These are phyloP conservation scores for Astrephomene gubernaculifera DNA, from an alignment of 139 green algal genomes.

Conservation along the genomic window DNA sequence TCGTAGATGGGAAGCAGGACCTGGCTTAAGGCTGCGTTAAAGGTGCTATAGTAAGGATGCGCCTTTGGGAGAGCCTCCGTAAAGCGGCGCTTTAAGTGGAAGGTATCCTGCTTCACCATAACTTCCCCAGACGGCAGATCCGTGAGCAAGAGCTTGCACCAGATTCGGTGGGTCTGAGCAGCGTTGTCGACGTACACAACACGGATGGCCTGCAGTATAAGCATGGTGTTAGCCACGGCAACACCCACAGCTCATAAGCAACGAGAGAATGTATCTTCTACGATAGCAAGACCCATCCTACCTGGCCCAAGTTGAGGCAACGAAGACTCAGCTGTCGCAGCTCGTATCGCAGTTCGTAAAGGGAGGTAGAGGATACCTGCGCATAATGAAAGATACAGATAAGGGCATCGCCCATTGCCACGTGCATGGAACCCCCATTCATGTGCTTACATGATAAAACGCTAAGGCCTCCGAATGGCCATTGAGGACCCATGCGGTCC, in stretches of 20 bases:
- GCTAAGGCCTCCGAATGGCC: background rate
- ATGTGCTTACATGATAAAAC: background rate
- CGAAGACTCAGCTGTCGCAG: background rate
- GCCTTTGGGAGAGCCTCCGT: background rate
- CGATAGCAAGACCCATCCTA: background rate
- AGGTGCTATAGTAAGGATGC: background rate
- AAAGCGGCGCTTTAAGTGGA: background rate
- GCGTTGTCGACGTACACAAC: background rate
- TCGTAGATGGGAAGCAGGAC: background rate
- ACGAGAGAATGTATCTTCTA: background rate
- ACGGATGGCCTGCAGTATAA: background rate
- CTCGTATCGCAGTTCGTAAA: background rate
- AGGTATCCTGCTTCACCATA: background rate
- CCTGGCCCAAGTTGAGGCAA: background rate
- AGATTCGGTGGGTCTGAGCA: background rate
- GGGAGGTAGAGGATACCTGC: background rate
- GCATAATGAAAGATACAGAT: background rate
- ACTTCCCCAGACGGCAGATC: background rate
- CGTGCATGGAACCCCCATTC: background rate
- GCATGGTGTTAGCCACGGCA: no score
- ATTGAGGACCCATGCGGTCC: background rate
- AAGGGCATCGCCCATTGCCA: background rate
- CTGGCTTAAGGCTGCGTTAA: background rate
- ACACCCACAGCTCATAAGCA: no score
- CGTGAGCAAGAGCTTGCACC: background rate